A percentile compares a stretch with the other conserved stretches of the same genome.
phyloP scores from a whole-genome alignment of 345 rosid genomes.

The Capsella bursapastoris region DNA sequence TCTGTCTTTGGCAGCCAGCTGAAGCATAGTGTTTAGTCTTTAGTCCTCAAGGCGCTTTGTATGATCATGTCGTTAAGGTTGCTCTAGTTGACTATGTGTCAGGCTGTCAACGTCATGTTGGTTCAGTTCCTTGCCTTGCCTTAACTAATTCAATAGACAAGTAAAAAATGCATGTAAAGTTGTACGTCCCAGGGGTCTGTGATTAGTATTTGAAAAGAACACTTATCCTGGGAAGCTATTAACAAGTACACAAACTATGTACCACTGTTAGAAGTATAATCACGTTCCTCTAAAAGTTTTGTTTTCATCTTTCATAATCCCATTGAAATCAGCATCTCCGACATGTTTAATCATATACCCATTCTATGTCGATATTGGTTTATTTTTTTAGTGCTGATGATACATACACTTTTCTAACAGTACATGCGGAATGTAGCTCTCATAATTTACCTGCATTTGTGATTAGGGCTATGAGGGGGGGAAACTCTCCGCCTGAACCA shows the following conservation, averaged over 20 bases:
- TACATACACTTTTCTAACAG: slow-evolving; percentile 3
- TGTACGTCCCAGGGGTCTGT: background rate
- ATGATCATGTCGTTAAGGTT: background rate
- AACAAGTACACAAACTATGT: background rate
- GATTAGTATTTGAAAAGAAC: background rate
- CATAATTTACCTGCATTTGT: slow-evolving; percentile 25
- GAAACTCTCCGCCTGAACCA: slow-evolving; percentile 53
- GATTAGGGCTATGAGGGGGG: slow-evolving; percentile 61
- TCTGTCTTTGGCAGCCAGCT: background rate
- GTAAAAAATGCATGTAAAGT: background rate
- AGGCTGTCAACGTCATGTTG: slow-evolving; percentile 4
- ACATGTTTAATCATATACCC: background rate
- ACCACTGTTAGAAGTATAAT: slow-evolving; percentile 1
- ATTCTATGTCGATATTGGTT: background rate
- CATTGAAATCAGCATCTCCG: background rate
- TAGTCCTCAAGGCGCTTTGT: background rate
- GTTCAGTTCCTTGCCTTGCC: background rate
- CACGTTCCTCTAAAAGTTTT: background rate
- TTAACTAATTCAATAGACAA: background rate
- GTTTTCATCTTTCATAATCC: slow-evolving; percentile 1
- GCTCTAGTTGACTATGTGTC: background rate
- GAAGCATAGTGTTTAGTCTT: slow-evolving; percentile 10
- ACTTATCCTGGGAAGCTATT: slow-evolving; percentile 5
- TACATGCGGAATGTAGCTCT: slow-evolving; percentile 22
- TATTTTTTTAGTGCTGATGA: slow-evolving; percentile 14